phyloP scores from a whole-genome alignment of 75 land plant species.

The Selaginella moellendorffii region DNA sequence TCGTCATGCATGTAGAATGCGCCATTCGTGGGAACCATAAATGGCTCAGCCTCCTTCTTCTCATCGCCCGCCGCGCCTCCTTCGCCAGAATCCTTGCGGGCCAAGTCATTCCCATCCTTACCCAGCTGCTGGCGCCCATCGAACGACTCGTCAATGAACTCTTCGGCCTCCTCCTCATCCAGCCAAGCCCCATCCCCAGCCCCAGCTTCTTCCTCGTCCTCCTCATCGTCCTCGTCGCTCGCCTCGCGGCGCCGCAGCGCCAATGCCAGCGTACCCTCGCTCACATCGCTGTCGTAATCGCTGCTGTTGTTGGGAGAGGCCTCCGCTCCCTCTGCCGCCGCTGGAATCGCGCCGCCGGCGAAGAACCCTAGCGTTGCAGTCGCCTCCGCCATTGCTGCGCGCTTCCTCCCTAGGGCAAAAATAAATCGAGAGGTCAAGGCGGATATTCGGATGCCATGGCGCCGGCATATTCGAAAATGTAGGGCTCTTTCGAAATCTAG shows the following conservation, averaged over 20 bases:
- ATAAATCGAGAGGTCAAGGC: no score
- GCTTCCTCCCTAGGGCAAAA: background rate
- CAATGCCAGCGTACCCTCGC: conserved; percentile 28
- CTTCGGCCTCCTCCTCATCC: conserved; percentile 10
- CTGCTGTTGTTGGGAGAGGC: conserved; percentile 12
- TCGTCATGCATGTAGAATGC: conserved; percentile 99
- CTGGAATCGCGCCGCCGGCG: no score
- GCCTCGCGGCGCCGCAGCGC: conserved; percentile 48
- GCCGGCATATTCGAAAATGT: no score
- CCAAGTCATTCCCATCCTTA: conserved; percentile 2
- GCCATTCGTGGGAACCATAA: conserved; percentile 85
- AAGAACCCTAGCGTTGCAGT: background rate
- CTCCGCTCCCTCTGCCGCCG: background rate
- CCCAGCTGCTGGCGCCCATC: conserved; percentile 12
- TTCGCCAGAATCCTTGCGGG: conserved; percentile 2
- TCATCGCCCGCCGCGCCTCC: conserved; percentile 22
- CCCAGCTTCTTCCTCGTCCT: conserved; percentile 14
- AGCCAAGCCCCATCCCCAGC: background rate
- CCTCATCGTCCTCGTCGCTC: conserved; percentile 54
- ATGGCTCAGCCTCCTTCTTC: conserved; percentile 77
- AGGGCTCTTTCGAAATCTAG: no score
- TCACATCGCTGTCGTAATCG: conserved; percentile 51
- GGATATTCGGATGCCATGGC: no score
- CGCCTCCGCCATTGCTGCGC: background rate
- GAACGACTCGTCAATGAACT: background rate